A percentile compares a stretch with the other conserved stretches of the same genome.
Evolutionary conservation across 805 yeast genomes (phyloP).

Genomic region (Limtongia smithiae): DNA sequence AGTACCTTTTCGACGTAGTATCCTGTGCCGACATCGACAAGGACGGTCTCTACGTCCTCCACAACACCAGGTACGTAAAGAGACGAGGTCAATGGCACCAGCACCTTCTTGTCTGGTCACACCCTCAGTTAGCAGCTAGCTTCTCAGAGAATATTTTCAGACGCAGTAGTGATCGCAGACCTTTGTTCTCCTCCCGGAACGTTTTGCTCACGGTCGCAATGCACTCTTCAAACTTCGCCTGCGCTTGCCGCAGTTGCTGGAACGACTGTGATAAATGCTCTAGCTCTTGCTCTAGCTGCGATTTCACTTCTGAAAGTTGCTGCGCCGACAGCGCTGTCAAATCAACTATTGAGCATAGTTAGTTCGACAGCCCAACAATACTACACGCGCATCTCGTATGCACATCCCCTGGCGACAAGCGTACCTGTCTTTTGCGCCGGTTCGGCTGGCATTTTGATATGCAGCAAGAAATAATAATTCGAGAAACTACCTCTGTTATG

Average conservation of each 20-base stretch:
- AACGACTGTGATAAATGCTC: slow-evolving; percentile 81
- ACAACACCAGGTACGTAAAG: slow-evolving; percentile 84
- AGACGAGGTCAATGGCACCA: slow-evolving; percentile 86
- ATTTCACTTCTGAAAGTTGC: slow-evolving; percentile 79
- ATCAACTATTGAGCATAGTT: slow-evolving; percentile 46
- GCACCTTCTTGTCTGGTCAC: slow-evolving; percentile 45
- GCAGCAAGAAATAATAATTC: too few relatives aligned
- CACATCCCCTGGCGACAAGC: too few relatives aligned
- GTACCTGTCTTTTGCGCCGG: too few relatives aligned
- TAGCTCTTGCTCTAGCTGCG: slow-evolving; percentile 77
- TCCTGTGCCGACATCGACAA: slow-evolving; percentile 96
- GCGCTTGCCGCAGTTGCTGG: slow-evolving; percentile 79
- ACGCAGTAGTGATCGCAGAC: too few relatives aligned
- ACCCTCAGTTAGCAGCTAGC: background rate
- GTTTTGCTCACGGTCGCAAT: slow-evolving; percentile 61
- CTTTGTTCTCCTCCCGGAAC: slow-evolving; percentile 42
- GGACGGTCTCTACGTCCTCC: slow-evolving; percentile 58
- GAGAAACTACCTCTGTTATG: too few relatives aligned
- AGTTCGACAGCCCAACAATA: background rate
- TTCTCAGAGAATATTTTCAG: too few relatives aligned
- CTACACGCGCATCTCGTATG: background rate
- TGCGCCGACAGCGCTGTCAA: slow-evolving; percentile 70
- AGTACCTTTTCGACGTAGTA: slow-evolving; percentile 78
- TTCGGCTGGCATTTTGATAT: too few relatives aligned
- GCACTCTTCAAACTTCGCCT: slow-evolving; percentile 77